These are phyloP conservation scores for Styphnolobium japonicum DNA, from an alignment of 306 rosid species.

Conservation along the genomic window DNA sequence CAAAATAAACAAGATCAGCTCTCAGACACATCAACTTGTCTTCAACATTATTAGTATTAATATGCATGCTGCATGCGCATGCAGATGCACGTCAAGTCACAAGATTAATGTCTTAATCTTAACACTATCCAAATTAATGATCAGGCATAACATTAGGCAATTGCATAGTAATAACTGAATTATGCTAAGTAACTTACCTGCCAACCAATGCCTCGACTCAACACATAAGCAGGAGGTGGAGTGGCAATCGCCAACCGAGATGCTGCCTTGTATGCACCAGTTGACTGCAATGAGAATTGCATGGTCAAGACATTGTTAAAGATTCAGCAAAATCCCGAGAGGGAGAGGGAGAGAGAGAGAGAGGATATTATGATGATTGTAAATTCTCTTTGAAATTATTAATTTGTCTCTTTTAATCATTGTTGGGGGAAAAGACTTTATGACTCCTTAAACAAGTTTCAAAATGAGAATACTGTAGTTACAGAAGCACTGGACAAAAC, in stretches of 20 bases:
- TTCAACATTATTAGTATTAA: not conserved
- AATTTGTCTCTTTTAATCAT: not conserved
- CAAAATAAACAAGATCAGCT: constrained; percentile 19
- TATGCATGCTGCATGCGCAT: not conserved
- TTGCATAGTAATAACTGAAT: not conserved
- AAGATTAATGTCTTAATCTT: not conserved
- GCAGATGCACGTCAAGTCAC: not conserved
- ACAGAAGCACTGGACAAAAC: not conserved
- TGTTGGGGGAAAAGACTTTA: not conserved
- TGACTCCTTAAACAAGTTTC: constrained; percentile 14
- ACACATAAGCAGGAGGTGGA: constrained; percentile 95
- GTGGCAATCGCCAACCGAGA: constrained; percentile 95
- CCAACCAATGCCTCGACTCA: constrained; percentile 99
- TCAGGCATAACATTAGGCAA: not conserved
- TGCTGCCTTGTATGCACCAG: constrained; percentile 90
- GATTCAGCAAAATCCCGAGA: not conserved
- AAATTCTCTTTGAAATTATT: too few relatives aligned
- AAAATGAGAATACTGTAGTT: not conserved
- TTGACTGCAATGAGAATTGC: constrained; percentile 58
- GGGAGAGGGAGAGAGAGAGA: too few relatives aligned
- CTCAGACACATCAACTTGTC: constrained; percentile 1
- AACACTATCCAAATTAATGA: not conserved
- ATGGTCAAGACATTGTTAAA: constrained; percentile 10
- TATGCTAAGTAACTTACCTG: constrained; percentile 54
- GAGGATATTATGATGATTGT: too few relatives aligned